Evolutionary conservation across 2,329 filamentous ascomycete genomes (phyloP).

Genomic region (Pseudogymnoascus sp.): DNA sequence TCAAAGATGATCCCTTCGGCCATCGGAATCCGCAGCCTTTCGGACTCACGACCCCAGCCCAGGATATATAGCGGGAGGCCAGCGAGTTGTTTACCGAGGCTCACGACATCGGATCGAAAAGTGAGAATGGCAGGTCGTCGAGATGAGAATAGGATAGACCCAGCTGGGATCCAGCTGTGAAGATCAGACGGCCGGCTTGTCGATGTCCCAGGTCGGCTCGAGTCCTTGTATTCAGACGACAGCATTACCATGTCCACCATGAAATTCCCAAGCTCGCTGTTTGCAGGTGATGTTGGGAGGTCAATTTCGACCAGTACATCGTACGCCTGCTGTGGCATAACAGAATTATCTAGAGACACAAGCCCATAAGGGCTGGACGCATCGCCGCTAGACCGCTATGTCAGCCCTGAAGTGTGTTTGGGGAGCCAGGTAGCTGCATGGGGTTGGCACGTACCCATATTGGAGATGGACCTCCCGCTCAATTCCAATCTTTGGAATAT

Average conservation of each 20-base stretch:
- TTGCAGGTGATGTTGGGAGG: slow-evolving; percentile 69
- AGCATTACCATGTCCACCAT: slow-evolving; percentile 79
- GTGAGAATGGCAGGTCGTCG: slow-evolving; percentile 71
- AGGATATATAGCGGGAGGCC: slow-evolving; percentile 64
- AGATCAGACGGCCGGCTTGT: slow-evolving; percentile 19
- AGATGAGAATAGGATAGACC: slow-evolving; percentile 50
- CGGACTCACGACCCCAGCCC: slow-evolving; percentile 55
- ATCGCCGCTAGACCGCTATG: slow-evolving; percentile 28
- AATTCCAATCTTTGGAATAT: slow-evolving; percentile 58
- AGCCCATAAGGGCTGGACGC: slow-evolving; percentile 29
- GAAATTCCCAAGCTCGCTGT: slow-evolving; percentile 78
- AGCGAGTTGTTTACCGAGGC: slow-evolving; percentile 50
- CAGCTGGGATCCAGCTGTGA: slow-evolving; percentile 20
- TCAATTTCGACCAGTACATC: slow-evolving; percentile 69
- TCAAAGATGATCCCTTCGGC: slow-evolving; percentile 65
- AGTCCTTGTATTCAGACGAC: slow-evolving; percentile 33
- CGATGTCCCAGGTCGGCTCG: slow-evolving; percentile 14
- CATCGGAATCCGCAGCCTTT: slow-evolving; percentile 58
- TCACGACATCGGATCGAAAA: slow-evolving; percentile 64
- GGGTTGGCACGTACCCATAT: slow-evolving; percentile 42
- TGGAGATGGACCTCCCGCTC: slow-evolving; percentile 56
- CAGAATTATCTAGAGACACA: slow-evolving; percentile 31
- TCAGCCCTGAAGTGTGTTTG: not conserved
- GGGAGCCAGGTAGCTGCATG: not conserved
- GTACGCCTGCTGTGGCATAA: slow-evolving; percentile 71